phyloP scores from a whole-genome alignment of 2,329 filamentous ascomycete genomes.

The Microdochium trichocladiopsis region DNA sequence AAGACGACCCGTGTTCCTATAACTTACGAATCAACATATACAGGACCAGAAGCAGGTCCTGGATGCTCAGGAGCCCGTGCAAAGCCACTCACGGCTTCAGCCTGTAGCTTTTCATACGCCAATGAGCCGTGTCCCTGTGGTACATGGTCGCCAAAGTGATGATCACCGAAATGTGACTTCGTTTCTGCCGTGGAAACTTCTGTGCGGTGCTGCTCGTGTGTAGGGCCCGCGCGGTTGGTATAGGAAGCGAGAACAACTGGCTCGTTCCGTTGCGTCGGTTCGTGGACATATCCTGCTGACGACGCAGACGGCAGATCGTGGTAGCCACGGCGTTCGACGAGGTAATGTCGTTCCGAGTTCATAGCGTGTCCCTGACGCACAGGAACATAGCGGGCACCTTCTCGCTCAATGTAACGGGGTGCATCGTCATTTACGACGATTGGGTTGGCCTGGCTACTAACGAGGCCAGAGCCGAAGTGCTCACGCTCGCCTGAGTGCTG shows the following conservation, averaged over 20 bases:
- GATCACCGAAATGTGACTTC: neutral
- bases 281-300: neutral
- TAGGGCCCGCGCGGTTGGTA: neutral
- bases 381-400: slow-evolving; percentile 11
- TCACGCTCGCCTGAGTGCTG: slow-evolving; percentile 3
- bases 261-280: neutral
- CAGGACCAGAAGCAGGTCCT: neutral
- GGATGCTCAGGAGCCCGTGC: neutral
- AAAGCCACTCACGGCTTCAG: neutral
- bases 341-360: neutral
- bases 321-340: neutral
- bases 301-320: neutral
- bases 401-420: slow-evolving; percentile 10
- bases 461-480: slow-evolving; percentile 8
- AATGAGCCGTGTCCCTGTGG: too few relatives aligned
- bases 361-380: neutral
- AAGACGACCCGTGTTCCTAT: neutral
- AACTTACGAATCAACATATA: neutral
- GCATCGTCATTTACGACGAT: slow-evolving; percentile 12
- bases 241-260: neutral
- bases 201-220: neutral
- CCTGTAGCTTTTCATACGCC: neutral
- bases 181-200: neutral
- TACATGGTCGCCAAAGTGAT: neutral
- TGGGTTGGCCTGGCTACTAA: slow-evolving; percentile 15